These are phyloP conservation scores for Xylaria venustula DNA, from an alignment of 495 filamentous ascomycete genomes.

Conservation along the genomic window DNA sequence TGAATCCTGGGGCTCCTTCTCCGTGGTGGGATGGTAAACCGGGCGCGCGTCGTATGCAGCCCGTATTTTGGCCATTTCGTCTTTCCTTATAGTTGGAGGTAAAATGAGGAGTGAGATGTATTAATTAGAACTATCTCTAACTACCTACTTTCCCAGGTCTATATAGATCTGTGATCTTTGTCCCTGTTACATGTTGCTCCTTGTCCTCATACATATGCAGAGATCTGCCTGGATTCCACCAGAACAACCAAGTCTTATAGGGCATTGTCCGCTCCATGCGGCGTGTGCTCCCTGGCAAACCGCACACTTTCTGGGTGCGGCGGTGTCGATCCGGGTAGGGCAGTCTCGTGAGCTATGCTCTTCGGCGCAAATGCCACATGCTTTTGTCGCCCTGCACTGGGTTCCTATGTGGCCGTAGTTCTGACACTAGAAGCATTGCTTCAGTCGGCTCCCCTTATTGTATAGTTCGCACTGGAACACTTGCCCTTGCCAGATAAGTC, in stretches of 20 bases:
- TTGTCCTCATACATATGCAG: not conserved
- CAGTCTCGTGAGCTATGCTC: constrained; percentile 5
- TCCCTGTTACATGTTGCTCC: not conserved
- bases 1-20: too few relatives aligned
- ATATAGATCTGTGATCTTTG: not conserved
- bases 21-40: too few relatives aligned
- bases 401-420: constrained; percentile 26
- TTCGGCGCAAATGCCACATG: constrained; percentile 20
- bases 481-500: constrained; percentile 17
- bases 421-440: constrained; percentile 24
- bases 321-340: not conserved
- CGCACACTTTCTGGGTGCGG: not conserved
- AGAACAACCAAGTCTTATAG: not conserved
- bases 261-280: not conserved
- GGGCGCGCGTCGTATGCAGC: too few relatives aligned
- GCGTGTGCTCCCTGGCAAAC: not conserved
- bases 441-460: constrained; percentile 14
- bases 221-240: too few relatives aligned
- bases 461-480: constrained; percentile 19
- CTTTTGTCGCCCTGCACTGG: constrained; percentile 15
- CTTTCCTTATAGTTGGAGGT: too few relatives aligned
- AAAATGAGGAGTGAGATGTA: too few relatives aligned
- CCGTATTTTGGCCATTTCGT: too few relatives aligned
- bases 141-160: too few relatives aligned
- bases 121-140: too few relatives aligned